Percentiles rank a stretch among this genome's conserved stretches.
Conservation (phyloP, 179 eudicot genomes). For the Beta lomatogona region DNA sequence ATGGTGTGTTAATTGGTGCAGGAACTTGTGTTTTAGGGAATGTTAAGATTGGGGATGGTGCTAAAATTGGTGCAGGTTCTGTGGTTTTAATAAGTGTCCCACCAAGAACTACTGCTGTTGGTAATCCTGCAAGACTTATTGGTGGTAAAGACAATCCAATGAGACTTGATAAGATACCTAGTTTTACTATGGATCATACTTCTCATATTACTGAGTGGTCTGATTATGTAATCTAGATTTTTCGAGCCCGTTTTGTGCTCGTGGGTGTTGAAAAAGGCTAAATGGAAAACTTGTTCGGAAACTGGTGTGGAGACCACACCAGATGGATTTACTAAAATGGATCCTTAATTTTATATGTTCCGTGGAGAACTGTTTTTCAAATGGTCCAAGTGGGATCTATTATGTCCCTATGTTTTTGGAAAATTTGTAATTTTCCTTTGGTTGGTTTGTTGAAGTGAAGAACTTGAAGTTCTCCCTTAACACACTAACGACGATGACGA, state of each 20-base stretch:
- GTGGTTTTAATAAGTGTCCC: conserved; percentile 69
- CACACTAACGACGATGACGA: neutral
- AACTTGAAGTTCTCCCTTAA: conserved; percentile 17
- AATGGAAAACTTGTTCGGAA: too few species aligned
- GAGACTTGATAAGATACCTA: conserved; percentile 45
- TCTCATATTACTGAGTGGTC: conserved; percentile 55
- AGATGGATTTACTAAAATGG: too few species aligned
- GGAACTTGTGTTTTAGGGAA: conserved; percentile 71
- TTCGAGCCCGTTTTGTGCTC: neutral
- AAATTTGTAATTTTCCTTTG: neutral
- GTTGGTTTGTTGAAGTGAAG: conserved; percentile 29
- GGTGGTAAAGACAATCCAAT: conserved; percentile 57
- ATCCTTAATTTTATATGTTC: too few species aligned
- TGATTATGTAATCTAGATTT: conserved; percentile 56
- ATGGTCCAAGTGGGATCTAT: neutral
- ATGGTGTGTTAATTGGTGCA: conserved; percentile 79
- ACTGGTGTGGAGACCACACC: too few species aligned
- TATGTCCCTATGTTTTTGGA: neutral
- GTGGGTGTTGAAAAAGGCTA: too few species aligned
- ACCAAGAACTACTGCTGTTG: conserved; percentile 63
- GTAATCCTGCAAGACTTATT: conserved; percentile 72
- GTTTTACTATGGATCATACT: conserved; percentile 70
- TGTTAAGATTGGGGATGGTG: conserved; percentile 62
- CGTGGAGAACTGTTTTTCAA: too few species aligned
- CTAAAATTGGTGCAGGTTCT: conserved; percentile 72